A percentile compares a stretch with the other conserved stretches of the same genome.
Evolutionary conservation across 2,329 filamentous ascomycete genomes (phyloP).

Genomic region (Curvularia hawaiiensis): DNA sequence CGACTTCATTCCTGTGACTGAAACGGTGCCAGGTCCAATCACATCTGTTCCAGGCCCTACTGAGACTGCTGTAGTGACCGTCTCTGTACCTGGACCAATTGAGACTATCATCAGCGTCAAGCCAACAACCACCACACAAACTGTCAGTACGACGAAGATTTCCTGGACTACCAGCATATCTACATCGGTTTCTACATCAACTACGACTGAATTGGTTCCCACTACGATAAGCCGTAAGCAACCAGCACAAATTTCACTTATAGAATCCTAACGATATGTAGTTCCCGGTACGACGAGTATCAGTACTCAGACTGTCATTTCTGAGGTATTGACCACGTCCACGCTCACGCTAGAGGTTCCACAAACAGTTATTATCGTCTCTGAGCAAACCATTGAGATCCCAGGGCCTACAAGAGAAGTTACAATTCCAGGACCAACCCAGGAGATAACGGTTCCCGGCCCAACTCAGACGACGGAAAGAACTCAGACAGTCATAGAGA

Average conservation of each 20-base stretch:
- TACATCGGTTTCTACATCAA: conserved; percentile 11
- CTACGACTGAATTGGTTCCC: conserved; percentile 5
- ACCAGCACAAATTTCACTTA: neutral
- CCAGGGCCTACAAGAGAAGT: conserved; percentile 11
- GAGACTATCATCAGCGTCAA: conserved; percentile 6
- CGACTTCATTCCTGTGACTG: conserved; percentile 9
- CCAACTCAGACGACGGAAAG: conserved; percentile 16
- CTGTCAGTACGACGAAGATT: conserved; percentile 6
- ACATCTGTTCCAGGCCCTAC: conserved; percentile 24
- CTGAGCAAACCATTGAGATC: conserved; percentile 9
- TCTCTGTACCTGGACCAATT: conserved; percentile 4
- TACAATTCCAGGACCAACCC: neutral
- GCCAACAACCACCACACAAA: conserved; percentile 12
- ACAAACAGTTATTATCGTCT: conserved; percentile 10
- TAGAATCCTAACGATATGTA: neutral
- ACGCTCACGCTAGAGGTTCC: conserved; percentile 13
- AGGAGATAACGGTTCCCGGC: conserved; percentile 8
- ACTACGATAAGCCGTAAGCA: conserved; percentile 10
- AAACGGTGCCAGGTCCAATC: conserved; percentile 8
- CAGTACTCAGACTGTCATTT: conserved; percentile 2
- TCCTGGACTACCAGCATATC: conserved; percentile 9
- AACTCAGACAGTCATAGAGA: conserved; percentile 14
- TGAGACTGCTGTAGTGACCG: conserved; percentile 9
- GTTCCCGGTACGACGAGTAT: conserved; percentile 5
- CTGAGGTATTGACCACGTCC: conserved; percentile 7